Conservation (phyloP, 2,329 filamentous ascomycete species). For the Aspergillus calidoustus region DNA sequence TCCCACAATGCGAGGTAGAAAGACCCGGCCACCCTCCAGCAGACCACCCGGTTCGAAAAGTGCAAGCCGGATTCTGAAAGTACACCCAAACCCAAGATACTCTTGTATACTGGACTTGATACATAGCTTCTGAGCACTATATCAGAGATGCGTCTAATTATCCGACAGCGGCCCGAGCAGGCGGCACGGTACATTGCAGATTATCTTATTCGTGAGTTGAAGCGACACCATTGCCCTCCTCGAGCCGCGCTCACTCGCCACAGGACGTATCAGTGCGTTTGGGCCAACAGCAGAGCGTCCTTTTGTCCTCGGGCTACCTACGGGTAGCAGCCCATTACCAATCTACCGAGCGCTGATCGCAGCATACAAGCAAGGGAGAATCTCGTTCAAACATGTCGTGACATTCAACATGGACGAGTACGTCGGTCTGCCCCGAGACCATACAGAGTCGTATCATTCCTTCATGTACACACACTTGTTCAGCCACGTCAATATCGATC, state of each 20-base stretch:
- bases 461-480: constrained; percentile 2
- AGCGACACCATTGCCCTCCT: too few relatives aligned
- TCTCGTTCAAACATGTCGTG: constrained; percentile 7
- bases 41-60: too few relatives aligned
- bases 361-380: background rate
- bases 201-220: background rate
- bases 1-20: background rate
- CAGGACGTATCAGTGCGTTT: background rate
- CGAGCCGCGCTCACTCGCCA: too few relatives aligned
- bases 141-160: background rate
- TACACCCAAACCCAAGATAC: background rate
- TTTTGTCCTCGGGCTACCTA: background rate
- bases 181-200: constrained; percentile 4
- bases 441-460: constrained; percentile 1
- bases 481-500: background rate
- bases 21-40: background rate
- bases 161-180: background rate
- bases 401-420: constrained; percentile 10
- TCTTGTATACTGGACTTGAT: background rate
- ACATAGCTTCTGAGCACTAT: background rate
- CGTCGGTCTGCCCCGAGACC: background rate
- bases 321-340: constrained; percentile 2
- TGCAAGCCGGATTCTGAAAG: too few relatives aligned
- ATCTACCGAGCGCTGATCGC: background rate
- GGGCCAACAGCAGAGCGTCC: background rate